Percentiles rank a stretch among this genome's conserved stretches.
These are phyloP conservation scores for Metschnikowia kofuensis DNA, from an alignment of 805 yeast species.

Conservation along the genomic window DNA sequence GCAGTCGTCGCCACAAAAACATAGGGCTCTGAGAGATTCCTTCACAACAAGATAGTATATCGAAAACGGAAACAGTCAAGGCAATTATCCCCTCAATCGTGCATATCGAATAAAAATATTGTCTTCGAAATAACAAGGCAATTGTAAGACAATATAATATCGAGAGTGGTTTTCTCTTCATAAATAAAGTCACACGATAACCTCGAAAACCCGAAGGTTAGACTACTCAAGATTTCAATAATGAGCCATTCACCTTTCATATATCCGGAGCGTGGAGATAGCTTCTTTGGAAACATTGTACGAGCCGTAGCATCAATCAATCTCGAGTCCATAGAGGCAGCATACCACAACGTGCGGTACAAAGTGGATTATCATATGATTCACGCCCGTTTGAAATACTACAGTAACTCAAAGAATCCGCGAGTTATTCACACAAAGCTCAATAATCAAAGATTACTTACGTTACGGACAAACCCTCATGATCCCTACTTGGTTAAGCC, in stretches of 20 bases:
- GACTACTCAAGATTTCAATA: neutral
- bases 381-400: conserved; percentile 36
- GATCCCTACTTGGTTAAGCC: conserved; percentile 29
- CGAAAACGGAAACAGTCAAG: too few relatives aligned
- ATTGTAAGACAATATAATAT: too few relatives aligned
- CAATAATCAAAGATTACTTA: conserved; percentile 29
- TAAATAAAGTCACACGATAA: neutral
- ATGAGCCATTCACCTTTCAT: conserved; percentile 4
- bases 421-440: conserved; percentile 37
- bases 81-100: neutral
- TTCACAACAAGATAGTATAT: too few relatives aligned
- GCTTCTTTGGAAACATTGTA: conserved; percentile 8
- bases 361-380: conserved; percentile 31
- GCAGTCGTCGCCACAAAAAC: neutral
- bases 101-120: neutral
- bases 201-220: neutral
- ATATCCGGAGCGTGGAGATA: conserved; percentile 9
- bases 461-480: conserved; percentile 38
- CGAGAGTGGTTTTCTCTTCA: too few relatives aligned
- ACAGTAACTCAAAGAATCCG: conserved; percentile 36
- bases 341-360: conserved; percentile 28
- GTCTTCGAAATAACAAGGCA: neutral
- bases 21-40: too few relatives aligned
- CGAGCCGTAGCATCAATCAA: conserved; percentile 13
- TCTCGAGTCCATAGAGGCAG: conserved; percentile 10